A percentile compares a stretch with the other conserved stretches of the same genome.
Evolutionary conservation across 768 basidiomycete genomes (phyloP).

Genomic region (Calocybe indica): DNA sequence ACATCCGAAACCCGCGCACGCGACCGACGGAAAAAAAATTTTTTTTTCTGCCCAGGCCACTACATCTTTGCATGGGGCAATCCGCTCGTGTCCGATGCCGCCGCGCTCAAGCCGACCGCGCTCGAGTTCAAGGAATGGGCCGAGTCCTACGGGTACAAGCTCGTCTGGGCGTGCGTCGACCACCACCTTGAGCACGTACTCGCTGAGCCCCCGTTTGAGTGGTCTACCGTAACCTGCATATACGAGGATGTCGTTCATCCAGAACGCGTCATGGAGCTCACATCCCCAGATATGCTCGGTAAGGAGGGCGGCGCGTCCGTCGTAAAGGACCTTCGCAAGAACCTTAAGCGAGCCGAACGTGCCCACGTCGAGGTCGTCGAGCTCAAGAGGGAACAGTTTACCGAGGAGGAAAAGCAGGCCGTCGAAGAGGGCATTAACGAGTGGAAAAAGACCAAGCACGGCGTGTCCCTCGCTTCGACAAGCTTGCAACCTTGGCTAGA

Average conservation of each 20-base stretch:
- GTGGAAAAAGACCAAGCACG: slow-evolving; percentile 49
- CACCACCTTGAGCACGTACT: slow-evolving; percentile 45
- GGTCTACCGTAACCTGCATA: slow-evolving; percentile 59
- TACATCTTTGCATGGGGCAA: slow-evolving; percentile 62
- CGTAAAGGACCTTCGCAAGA: slow-evolving; percentile 58
- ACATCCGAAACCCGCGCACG: no score
- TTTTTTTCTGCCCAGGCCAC: slow-evolving; percentile 18
- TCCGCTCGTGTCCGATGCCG: slow-evolving; percentile 43
- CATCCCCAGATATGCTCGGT: slow-evolving; percentile 26
- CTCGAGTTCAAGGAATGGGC: slow-evolving; percentile 40
- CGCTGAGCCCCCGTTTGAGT: slow-evolving; percentile 31
- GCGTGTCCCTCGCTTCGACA: slow-evolving; percentile 53
- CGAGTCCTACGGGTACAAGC: slow-evolving; percentile 38
- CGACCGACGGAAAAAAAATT: background rate
- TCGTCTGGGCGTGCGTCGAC: slow-evolving; percentile 58
- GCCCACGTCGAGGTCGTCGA: slow-evolving; percentile 45
- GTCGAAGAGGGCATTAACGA: slow-evolving; percentile 48
- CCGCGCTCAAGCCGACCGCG: slow-evolving; percentile 27
- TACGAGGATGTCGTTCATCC: slow-evolving; percentile 56
- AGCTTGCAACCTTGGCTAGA: slow-evolving; percentile 52
- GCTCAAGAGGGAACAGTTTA: slow-evolving; percentile 31
- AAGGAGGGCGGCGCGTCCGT: slow-evolving; percentile 26
- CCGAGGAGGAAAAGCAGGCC: slow-evolving; percentile 34
- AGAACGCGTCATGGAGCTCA: slow-evolving; percentile 35
- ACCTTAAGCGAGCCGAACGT: slow-evolving; percentile 51